Evolutionary conservation across 805 yeast genomes (phyloP), one percentile per base, ranked within the genome.

Genomic region (Metschnikowia sp.): DNA sequence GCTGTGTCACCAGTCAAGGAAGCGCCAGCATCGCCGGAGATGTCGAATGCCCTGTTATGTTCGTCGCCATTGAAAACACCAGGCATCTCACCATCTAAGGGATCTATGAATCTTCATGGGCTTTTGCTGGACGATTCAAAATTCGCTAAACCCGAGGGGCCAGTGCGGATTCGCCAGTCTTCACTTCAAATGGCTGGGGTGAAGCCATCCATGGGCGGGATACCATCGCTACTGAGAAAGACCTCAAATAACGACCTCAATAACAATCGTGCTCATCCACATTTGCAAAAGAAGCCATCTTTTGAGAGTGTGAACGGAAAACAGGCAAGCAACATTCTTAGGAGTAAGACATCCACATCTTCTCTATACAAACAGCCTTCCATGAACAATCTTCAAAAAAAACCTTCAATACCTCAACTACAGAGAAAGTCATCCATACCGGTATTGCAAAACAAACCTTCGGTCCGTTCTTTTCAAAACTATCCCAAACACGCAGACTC

Each of bases 41-140:
- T n/a, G 10, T 32, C 30, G 11, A 41, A 39, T 9, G 8, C 42
- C 9, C 35, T 29, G 35, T 11, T 37, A 26, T 29, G 32, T 39
- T 44, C 51, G 9, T 53, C 57, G n/a, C 57, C 59, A 2, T 39
- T 51, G 34, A 49, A 45, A 18, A 36, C 49, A 15, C 34, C 50
- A 6, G 42, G 52, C 33, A 72, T 72, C 5, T 69, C 75, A 1
- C 77, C 77, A 0, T 71, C 76, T 8, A 71, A 67, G 47, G 67
- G 68, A 37, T 66, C 70, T 6, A 63, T 63, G 64, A 66, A 72
- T 48, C 62, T 72, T 45, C 64, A 69, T 49, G 57, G 56, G 36
- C 48, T 70, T 28, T 52, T 72, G 37, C 60, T 54, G 42, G 61
- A 54, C 32, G 57, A 57, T 41, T 42, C 41, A 30, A n/a, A 10